Percentiles rank a stretch among this genome's conserved stretches.
These are phyloP conservation scores for Mucor racemosus DNA, from an alignment of 371 early-diverging fungal species.

Conservation along the genomic window DNA sequence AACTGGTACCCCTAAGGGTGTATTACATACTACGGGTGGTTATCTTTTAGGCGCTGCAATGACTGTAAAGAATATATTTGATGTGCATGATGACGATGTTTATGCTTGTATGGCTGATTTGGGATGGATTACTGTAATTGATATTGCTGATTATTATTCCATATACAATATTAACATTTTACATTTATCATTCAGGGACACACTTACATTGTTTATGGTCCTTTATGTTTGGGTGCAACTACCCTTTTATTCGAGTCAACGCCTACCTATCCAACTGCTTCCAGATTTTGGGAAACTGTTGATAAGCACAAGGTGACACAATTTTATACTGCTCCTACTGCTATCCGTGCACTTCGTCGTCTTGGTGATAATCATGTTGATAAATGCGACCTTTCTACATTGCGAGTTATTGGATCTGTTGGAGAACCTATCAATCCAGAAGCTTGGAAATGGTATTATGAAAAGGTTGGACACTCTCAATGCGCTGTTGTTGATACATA, in stretches of 20 bases:
- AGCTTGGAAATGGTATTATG: slow-evolving; percentile 98
- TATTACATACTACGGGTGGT: slow-evolving; percentile 91
- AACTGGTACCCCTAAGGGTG: slow-evolving; percentile 94
- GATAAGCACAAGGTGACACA: slow-evolving; percentile 93
- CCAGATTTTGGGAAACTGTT: slow-evolving; percentile 84
- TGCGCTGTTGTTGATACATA: slow-evolving; percentile 98
- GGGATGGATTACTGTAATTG: slow-evolving; percentile 61
- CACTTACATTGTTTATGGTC: slow-evolving; percentile 95
- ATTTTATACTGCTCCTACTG: slow-evolving; percentile 99
- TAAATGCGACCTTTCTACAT: slow-evolving; percentile 73
- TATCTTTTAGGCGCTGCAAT: slow-evolving; percentile 88
- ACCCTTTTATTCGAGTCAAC: slow-evolving; percentile 94
- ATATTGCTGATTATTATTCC: not conserved
- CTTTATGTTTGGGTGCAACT: slow-evolving; percentile 87
- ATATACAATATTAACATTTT: not conserved
- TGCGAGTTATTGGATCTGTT: slow-evolving; percentile 94
- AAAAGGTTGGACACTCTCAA: slow-evolving; percentile 82
- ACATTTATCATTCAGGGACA: slow-evolving; percentile 53
- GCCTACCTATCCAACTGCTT: slow-evolving; percentile 84
- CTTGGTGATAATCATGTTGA: slow-evolving; percentile 83
- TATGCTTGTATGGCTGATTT: slow-evolving; percentile 83
- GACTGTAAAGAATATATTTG: slow-evolving; percentile 92
- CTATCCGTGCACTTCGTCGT: slow-evolving; percentile 91
- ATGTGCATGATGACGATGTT: slow-evolving; percentile 83
- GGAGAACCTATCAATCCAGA: slow-evolving; percentile 99